Base-by-base conservation (phyloP, 352 stramenopile genomes). In the Phytophthora citrophthora region DNA sequence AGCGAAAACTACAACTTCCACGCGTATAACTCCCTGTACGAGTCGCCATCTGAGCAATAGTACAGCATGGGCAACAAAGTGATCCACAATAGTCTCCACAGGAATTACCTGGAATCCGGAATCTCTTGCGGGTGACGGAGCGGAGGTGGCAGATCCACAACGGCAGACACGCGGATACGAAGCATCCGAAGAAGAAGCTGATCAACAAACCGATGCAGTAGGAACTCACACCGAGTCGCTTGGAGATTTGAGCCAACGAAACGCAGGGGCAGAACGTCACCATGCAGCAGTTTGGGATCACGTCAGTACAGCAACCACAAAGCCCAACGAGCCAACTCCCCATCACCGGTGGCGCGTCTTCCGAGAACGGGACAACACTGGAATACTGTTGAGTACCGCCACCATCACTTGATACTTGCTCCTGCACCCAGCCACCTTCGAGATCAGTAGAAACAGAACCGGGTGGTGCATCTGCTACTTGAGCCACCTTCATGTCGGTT, bases 41-140 rank as follows among this genome's bases (percentile, higher is more conserved):
- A 18, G 77, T 84, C 29, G 77, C 80, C 34, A 87, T 76, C 57
- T 87, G 80, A 16, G 80, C 76, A 41, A 89, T 70, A n/a, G 66
- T 52, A 58, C 76, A 88, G 65, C 69, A 81, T 13, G 63, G 54
- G 48, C 80, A 89, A 45, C 64, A 85, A n/a, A 67, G 74, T 5
- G 77, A 31, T 18, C 40, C 53, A 32, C 56, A 77, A 15, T 36
- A 76, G 43, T 89, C 80, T 11, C 44, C 34, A 32, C 47, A 76
- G 4, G 38, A 67, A 27, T 52, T 76, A 12, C 77, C 80, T 20
- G 75, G 70, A 43, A 89, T 82, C 38, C 71, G 47, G 49, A 81
- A 86, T 12, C 73, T 70, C 51, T 46, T 40, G 43, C 80, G 77
- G 5, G 76, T 68, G 11, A 67, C 52, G 15, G 38, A 52, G 43